Evolutionary conservation across 129 eudicot genomes (phyloP), one percentile per base, ranked within the genome.

Genomic region (Centella asiatica): DNA sequence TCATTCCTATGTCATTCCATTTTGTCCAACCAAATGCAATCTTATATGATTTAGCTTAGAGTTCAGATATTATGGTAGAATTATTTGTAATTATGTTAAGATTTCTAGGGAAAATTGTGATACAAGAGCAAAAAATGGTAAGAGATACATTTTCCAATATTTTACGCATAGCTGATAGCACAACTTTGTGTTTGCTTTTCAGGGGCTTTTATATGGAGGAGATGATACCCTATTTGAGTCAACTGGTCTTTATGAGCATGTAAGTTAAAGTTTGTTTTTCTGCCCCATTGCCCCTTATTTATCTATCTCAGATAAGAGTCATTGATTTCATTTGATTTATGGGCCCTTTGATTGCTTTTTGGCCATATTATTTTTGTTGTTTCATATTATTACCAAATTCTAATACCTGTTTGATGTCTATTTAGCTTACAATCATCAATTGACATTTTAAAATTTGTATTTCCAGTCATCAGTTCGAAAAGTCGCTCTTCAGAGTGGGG

Each of bases 171-270:
- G 62, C 20, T 57, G 29, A 57, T 75, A 66, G 53, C 46, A 10
- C 15, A 6, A 44, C 45, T 17, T 22, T 34, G 23, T 71, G 51
- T 34, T 51, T 74, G 48, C 26, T 77, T 75, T n/a, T 68, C 83
- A 90, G 98, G 98, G 98, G 76, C 90, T 92, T 64, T 66, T 84
- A 54, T 92, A 92, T 69, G 87, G 81, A 65, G 95, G 85, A 67
- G 84, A 84, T 49, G 84, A 87, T 65, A 81, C 90, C 11, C 72
- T 92, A 4, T 84, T 84, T 72, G 98, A 92, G 74, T 92, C 98
- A 17, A 92, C 95, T 32, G 98, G 98, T 34, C 98, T 87, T 57
- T 25, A 92, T 53, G 86, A 90, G 42, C 85, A 42, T 52, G 98
- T 92, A 56, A 77, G 84, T 80, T 72, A 70, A 19, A 5, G 5